Percentiles rank a stretch among this genome's conserved stretches.
These are phyloP conservation scores for Penstemon eatonii DNA, from an alignment of 257 asterid genomes.

Conservation along the genomic window DNA sequence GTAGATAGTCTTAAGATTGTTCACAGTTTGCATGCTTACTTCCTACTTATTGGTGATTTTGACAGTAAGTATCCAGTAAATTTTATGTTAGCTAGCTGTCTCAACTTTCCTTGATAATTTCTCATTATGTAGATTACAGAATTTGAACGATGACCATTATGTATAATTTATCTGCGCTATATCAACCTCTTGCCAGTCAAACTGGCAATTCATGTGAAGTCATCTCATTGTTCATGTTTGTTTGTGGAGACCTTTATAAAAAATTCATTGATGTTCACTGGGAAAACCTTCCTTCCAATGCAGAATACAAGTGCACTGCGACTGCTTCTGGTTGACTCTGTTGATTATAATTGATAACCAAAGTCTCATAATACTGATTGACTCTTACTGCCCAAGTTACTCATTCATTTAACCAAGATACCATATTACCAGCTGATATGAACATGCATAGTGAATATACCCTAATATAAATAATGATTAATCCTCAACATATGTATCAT, in stretches of 20 bases:
- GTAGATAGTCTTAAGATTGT: slow-evolving; percentile 90
- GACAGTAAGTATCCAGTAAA: slow-evolving; percentile 50
- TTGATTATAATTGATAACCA: not conserved
- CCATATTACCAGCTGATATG: no score
- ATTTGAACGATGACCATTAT: slow-evolving; percentile 13
- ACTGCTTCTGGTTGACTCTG: slow-evolving; percentile 4
- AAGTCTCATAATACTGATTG: slow-evolving; percentile 7
- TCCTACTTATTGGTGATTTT: slow-evolving; percentile 83
- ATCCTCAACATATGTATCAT: not conserved
- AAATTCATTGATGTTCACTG: not conserved
- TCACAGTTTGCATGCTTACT: slow-evolving; percentile 91
- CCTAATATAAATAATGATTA: not conserved
- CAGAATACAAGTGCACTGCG: not conserved
- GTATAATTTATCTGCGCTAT: not conserved
- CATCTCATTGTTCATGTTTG: not conserved
- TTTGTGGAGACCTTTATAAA: not conserved
- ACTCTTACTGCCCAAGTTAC: not conserved
- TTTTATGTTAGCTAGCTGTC: not conserved
- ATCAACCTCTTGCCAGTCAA: slow-evolving; percentile 3
- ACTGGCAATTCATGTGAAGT: not conserved
- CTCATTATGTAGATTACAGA: slow-evolving; percentile 4
- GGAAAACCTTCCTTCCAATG: not conserved
- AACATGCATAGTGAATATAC: not conserved
- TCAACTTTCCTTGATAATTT: slow-evolving; percentile 12
- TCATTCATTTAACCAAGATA: not conserved